Evolutionary conservation across 371 early-diverging fungal species (phyloP), one percentile per base, ranked within the genome.

Genomic region (Synchytrium microbalum): DNA sequence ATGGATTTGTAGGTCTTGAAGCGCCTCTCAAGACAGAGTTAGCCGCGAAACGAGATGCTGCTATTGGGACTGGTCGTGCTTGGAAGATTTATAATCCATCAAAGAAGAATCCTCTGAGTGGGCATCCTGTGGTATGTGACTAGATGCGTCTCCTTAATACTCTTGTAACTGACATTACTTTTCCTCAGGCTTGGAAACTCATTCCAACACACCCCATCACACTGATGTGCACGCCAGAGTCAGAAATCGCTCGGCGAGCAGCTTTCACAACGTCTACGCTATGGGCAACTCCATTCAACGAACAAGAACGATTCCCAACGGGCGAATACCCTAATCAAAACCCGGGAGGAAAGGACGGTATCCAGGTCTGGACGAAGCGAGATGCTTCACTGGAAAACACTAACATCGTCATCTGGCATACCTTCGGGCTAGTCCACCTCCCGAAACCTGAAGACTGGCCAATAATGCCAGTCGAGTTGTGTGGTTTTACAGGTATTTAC

Each of bases 371-470:
- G 70, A 64, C 28, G 64, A 77, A 5, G 73, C 72, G 25, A 24
- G 54, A 0, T 80, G 81, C 78, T 71, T 67, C 59, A 53, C 69
- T 80, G 38, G 66, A 67, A 29, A 70, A 80, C 57, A 68, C 58
- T 0, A 79, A 80, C 64, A 72, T 80, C 53, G 78, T 79, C 14
- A 51, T 79, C 23, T 80, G 81, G 81, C 70, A 73, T 38, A 77
- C 79, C 5, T 80, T 80, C 67, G 81, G 78, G 60, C 67, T 80
- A 31, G 77, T 77, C n/a, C 81, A 80, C 55, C 62, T 79, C 59
- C 78, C 78, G 32, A 74, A 79, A 54, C 77, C 74, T 5, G 81
- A 80, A 67, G 81, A 80, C 59, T 79, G 76, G 67, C 81, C 81
- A 32, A 63, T 80, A 30, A 80, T 80, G 81, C 78, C 14, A 14